These are phyloP conservation scores for Fusarium hainanense DNA, from an alignment of 2,329 filamentous ascomycete species.

Conservation along the genomic window DNA sequence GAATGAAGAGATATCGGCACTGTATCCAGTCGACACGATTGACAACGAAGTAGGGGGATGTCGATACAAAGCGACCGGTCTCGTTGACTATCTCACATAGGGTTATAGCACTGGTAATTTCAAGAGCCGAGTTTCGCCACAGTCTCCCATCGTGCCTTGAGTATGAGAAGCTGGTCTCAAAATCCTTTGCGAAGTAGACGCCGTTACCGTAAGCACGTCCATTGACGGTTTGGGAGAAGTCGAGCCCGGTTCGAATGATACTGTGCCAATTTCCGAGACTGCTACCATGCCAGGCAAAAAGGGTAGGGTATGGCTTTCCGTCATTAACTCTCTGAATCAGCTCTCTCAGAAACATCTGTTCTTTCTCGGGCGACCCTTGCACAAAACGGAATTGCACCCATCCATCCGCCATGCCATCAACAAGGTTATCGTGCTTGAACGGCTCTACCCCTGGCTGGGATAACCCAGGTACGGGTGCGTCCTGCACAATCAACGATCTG, in stretches of 20 bases:
- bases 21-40: constrained; percentile 86
- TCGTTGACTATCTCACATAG: constrained; percentile 88
- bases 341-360: constrained; percentile 76
- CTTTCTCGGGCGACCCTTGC: constrained; percentile 89
- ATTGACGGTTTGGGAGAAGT: constrained; percentile 71
- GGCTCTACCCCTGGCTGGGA: background rate
- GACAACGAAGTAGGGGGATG: constrained; percentile 75
- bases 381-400: constrained; percentile 89
- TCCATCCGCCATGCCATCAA: constrained; percentile 68
- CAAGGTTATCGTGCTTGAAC: constrained; percentile 51
- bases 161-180: constrained; percentile 29
- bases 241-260: constrained; percentile 84
- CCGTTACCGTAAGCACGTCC: constrained; percentile 82
- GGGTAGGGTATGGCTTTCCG: constrained; percentile 66
- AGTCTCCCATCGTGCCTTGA: background rate
- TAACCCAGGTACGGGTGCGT: constrained; percentile 58
- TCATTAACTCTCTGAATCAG: constrained; percentile 58
- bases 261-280: constrained; percentile 84
- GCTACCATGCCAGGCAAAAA: constrained; percentile 92
- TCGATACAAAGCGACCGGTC: constrained; percentile 68
- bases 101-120: constrained; percentile 70
- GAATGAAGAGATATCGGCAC: constrained; percentile 81
- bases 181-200: constrained; percentile 75
- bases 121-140: constrained; percentile 77
- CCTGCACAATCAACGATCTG: constrained; percentile 84